Base-by-base conservation (phyloP, 495 filamentous ascomycete species). In the Hypoxylon crocopeplum region DNA sequence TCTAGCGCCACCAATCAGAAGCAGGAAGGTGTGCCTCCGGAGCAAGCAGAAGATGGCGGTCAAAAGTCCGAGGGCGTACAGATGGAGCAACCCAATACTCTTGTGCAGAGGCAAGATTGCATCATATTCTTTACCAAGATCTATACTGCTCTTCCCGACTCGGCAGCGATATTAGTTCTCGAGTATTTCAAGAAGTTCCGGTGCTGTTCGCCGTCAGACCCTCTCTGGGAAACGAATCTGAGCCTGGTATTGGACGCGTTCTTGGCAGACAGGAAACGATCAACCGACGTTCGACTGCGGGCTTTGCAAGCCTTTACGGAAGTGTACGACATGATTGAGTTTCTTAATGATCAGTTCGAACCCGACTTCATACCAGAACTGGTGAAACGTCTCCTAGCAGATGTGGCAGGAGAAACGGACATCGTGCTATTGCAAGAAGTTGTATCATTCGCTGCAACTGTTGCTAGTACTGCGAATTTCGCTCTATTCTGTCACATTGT, bases 131-230 rank as follows among this genome's bases (percentile, higher is more conserved):
- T 92, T 64, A 73, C 82, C 45, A 76, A 81, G 41, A 77, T 89
- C 24, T 79, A 81, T 48, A 70, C 69, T 5, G 77, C 79, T 21
- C 74, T 89, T 15, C 83, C 82, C 4, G 79, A 89, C 60, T 81
- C 83, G 2, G 78, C 82, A 10, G 84, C 82, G 1, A 75, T 77
- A 24, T 65, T 84, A 6, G 72, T 89, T 19, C 77, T 89, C 30
- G 77, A 82, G 10, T 77, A 86, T 56, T 86, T 84, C 54, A 75
- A 74, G 22, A 78, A 86, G 55, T 81, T 83, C 48, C 75, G 83
- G 21, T 85, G 85, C 48, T 90, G 88, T 57, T 88, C 85, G 51
- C 91, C 90, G 19, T 90, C 86, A 3, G 85, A 86, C 66, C 69
- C 75, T 11, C 69, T 82, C 7, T 96, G 90, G 87, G 75, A 87